phyloP scores from a whole-genome alignment of 2,329 filamentous ascomycete species.

The Anthostomella pinea region DNA sequence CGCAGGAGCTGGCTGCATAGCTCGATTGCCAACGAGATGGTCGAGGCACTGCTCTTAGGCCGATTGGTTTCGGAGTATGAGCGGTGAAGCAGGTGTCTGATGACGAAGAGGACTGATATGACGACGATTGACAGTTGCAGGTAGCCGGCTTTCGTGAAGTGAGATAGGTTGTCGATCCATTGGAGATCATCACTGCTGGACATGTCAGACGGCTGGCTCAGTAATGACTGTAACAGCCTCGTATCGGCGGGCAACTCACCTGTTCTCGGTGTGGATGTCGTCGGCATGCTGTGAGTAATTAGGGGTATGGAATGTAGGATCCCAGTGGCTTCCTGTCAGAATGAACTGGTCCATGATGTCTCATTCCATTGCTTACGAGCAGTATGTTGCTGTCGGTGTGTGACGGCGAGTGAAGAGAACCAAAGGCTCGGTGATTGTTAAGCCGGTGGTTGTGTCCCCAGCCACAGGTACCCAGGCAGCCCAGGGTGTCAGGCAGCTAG shows the following conservation, averaged over 20 bases:
- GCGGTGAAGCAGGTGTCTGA: slow-evolving; percentile 33
- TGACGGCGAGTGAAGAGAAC: background rate
- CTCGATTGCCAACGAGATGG: slow-evolving; percentile 42
- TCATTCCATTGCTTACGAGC: background rate
- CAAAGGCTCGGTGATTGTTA: background rate
- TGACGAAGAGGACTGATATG: slow-evolving; percentile 36
- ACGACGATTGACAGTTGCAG: slow-evolving; percentile 38
- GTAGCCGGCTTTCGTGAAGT: slow-evolving; percentile 40
- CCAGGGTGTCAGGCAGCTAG: too few relatives aligned
- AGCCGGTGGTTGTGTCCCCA: too few relatives aligned
- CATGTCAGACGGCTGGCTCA: too few relatives aligned
- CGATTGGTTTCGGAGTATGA: slow-evolving; percentile 27
- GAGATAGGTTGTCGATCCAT: slow-evolving; percentile 40
- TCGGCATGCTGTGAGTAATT: too few relatives aligned
- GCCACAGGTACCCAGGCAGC: too few relatives aligned
- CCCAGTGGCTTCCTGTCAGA: background rate
- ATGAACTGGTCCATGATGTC: background rate
- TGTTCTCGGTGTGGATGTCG: too few relatives aligned
- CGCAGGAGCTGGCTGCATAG: slow-evolving; percentile 41
- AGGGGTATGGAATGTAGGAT: too few relatives aligned
- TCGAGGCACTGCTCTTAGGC: slow-evolving; percentile 35
- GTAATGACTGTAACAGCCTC: too few relatives aligned
- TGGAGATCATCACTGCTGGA: slow-evolving; percentile 12
- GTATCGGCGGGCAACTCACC: too few relatives aligned
- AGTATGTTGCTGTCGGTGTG: background rate